phyloP scores from a whole-genome alignment of 2,329 filamentous ascomycete genomes.

The Fusarium sublunatum region DNA sequence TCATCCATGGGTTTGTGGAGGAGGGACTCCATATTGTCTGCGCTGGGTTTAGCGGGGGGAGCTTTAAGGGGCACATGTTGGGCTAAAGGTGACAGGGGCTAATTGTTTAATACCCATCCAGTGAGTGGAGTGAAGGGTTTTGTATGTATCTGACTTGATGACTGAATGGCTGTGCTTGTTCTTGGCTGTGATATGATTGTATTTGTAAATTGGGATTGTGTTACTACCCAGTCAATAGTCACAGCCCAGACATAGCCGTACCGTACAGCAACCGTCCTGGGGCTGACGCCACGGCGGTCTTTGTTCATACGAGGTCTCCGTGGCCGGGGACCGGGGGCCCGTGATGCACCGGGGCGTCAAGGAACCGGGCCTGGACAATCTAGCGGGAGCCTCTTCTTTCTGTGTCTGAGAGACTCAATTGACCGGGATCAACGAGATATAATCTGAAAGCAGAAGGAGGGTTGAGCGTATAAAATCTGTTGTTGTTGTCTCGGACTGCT shows the following conservation, averaged over 20 bases:
- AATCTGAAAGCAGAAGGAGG: not conserved
- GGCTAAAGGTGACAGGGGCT: constrained; percentile 1
- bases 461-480: not conserved
- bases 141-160: too few relatives aligned
- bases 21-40: constrained; percentile 21
- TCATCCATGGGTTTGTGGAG: constrained; percentile 29
- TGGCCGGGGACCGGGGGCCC: not conserved
- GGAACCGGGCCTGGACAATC: constrained; percentile 8
- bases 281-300: not conserved
- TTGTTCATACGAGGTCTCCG: not conserved
- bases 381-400: constrained; percentile 9
- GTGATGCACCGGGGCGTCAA: not conserved
- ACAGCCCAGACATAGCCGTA: too few relatives aligned
- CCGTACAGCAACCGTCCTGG: not conserved
- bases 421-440: constrained; percentile 8
- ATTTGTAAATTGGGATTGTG: not conserved
- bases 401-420: too few relatives aligned
- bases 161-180: too few relatives aligned
- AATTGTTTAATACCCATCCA: not conserved
- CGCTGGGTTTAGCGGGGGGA: constrained; percentile 14
- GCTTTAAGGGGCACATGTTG: constrained; percentile 21
- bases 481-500: too few relatives aligned
- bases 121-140: not conserved
- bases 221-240: not conserved
- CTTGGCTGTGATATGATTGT: not conserved